These are phyloP conservation scores for Termitomyces sp. DNA, from an alignment of 768 basidiomycete species.

Conservation along the genomic window DNA sequence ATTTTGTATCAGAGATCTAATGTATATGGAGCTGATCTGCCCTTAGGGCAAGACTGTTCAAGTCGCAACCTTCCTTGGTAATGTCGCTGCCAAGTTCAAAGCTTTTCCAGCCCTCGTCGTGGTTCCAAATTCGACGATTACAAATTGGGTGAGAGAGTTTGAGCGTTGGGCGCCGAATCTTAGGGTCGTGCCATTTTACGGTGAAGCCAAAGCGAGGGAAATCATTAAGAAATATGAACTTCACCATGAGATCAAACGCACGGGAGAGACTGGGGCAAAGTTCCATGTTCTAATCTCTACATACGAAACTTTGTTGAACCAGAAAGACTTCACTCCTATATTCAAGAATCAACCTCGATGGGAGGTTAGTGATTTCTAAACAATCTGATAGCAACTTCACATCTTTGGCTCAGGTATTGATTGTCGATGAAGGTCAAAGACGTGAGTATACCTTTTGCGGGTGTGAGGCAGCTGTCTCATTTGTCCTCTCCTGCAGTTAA, in stretches of 20 bases:
- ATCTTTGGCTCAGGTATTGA: conserved; percentile 42
- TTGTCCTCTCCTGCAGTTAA: conserved; percentile 53
- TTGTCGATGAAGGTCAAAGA: conserved; percentile 92
- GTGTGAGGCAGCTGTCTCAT: conserved; percentile 10
- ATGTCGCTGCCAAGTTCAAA: conserved; percentile 46
- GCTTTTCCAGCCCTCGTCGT: conserved; percentile 83
- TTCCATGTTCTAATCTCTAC: conserved; percentile 93
- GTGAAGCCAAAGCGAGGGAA: conserved; percentile 75
- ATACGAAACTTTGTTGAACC: conserved; percentile 75
- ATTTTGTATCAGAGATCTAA: background rate
- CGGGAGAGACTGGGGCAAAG: conserved; percentile 48
- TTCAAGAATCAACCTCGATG: conserved; percentile 85
- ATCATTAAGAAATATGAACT: conserved; percentile 82
- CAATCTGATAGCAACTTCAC: background rate
- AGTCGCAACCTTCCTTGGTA: conserved; percentile 78
- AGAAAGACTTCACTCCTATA: conserved; percentile 63
- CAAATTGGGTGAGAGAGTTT: conserved; percentile 94
- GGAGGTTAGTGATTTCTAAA: conserved; percentile 48
- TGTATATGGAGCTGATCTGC: background rate
- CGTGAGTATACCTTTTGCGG: conserved; percentile 39
- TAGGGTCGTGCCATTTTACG: conserved; percentile 80
- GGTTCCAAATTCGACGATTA: conserved; percentile 95
- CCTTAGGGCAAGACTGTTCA: conserved; percentile 87
- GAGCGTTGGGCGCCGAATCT: conserved; percentile 76
- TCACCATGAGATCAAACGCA: conserved; percentile 44